Conservation (phyloP, 2,329 filamentous ascomycete genomes). For the Triangularia verruculosa region DNA sequence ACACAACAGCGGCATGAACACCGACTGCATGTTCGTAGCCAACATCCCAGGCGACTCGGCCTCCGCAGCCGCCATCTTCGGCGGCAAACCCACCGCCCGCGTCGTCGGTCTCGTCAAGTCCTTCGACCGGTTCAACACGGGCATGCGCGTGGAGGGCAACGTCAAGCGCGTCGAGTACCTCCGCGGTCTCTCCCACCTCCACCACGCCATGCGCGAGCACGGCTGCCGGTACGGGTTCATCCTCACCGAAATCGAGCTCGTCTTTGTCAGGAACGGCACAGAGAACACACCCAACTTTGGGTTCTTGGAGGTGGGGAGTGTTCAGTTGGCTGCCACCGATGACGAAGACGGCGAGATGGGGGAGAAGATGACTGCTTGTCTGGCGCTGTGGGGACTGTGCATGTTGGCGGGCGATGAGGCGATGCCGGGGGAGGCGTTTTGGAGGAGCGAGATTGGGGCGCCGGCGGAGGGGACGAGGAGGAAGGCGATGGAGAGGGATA, state of each 20-base stretch:
- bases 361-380: slow-evolving; percentile 60
- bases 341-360: slow-evolving; percentile 24
- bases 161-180: slow-evolving; percentile 87
- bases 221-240: slow-evolving; percentile 93
- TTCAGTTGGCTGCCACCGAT: slow-evolving; percentile 50
- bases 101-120: slow-evolving; percentile 73
- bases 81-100: slow-evolving; percentile 45
- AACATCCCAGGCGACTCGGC: slow-evolving; percentile 56
- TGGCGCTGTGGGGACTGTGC: slow-evolving; percentile 76
- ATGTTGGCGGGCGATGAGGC: slow-evolving; percentile 38
- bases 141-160: slow-evolving; percentile 83
- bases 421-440: slow-evolving; percentile 51
- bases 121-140: slow-evolving; percentile 93
- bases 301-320: slow-evolving; percentile 71
- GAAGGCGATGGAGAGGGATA: slow-evolving; percentile 66
- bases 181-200: slow-evolving; percentile 77
- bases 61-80: slow-evolving; percentile 53
- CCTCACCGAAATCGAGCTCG: slow-evolving; percentile 91
- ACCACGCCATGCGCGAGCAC: slow-evolving; percentile 91
- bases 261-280: slow-evolving; percentile 78
- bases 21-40: slow-evolving; percentile 56
- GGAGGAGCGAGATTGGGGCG: slow-evolving; percentile 70
- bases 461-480: slow-evolving; percentile 69
- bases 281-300: slow-evolving; percentile 77
- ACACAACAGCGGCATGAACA: slow-evolving; percentile 43